phyloP scores from a whole-genome alignment of 2,329 filamentous ascomycete genomes.

The Dactylellina parvicollis region DNA sequence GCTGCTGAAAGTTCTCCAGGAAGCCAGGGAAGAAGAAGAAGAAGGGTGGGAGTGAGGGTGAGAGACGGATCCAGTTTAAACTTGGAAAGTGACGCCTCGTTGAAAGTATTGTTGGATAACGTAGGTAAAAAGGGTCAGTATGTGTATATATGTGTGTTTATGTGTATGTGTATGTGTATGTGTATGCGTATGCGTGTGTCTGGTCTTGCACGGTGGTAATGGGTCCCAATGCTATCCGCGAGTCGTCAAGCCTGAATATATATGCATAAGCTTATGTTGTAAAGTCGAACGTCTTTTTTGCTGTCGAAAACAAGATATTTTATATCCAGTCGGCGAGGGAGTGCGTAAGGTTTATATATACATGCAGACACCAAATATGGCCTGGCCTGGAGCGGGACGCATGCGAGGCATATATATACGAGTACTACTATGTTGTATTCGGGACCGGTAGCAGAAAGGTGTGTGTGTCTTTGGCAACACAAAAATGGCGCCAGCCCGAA shows the following conservation, averaged over 20 bases:
- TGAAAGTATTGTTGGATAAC: background rate
- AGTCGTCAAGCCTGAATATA: background rate
- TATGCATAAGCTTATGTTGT: background rate
- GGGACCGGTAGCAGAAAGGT: too few relatives aligned
- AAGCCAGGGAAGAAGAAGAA: background rate
- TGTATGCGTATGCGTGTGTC: too few relatives aligned
- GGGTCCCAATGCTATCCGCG: background rate
- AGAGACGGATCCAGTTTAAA: background rate
- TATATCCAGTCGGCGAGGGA: slow-evolving; percentile 1
- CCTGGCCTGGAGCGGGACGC: slow-evolving; percentile 4
- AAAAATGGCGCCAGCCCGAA: too few relatives aligned
- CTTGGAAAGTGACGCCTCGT: background rate
- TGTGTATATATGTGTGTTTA: too few relatives aligned
- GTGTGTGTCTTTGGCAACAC: too few relatives aligned
- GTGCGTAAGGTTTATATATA: slow-evolving; percentile 3
- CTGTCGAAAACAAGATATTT: background rate
- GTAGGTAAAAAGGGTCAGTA: background rate
- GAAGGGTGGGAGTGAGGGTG: background rate
- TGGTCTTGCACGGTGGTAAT: background rate
- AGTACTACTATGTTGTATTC: too few relatives aligned
- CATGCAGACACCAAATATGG: slow-evolving; percentile 1
- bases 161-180: too few relatives aligned
- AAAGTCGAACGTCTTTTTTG: background rate
- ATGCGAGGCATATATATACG: too few relatives aligned
- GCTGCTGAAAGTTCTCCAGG: background rate